Evolutionary conservation across 768 basidiomycete species (phyloP).

Genomic region (Calocybe gangraenosa): DNA sequence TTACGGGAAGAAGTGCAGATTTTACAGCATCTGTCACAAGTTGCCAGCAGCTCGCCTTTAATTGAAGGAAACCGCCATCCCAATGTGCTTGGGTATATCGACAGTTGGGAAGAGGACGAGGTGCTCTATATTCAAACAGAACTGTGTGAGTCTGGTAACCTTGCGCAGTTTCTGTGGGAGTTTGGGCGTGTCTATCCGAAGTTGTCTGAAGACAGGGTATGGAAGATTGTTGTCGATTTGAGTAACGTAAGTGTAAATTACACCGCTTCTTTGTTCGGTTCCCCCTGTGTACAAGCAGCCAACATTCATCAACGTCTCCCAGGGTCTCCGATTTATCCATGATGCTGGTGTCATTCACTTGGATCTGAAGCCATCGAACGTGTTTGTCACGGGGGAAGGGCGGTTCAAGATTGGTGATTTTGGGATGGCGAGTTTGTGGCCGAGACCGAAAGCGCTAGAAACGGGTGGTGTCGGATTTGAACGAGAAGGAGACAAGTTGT

Average conservation of each 20-base stretch:
- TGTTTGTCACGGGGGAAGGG: slow-evolving; percentile 84
- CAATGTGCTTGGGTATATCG: slow-evolving; percentile 84
- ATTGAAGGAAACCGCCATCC: slow-evolving; percentile 49
- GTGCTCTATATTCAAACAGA: slow-evolving; percentile 91
- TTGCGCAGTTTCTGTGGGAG: slow-evolving; percentile 87
- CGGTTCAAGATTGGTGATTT: slow-evolving; percentile 97
- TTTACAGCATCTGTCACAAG: slow-evolving; percentile 64
- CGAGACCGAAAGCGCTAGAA: slow-evolving; percentile 41
- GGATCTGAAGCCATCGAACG: slow-evolving; percentile 96
- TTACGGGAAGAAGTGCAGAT: slow-evolving; percentile 94
- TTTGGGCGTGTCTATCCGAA: slow-evolving; percentile 81
- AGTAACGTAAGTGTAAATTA: slow-evolving; percentile 63
- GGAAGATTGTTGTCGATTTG: slow-evolving; percentile 93
- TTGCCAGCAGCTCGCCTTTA: slow-evolving; percentile 25
- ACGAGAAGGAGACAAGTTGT: slow-evolving; percentile 95
- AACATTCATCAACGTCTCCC: slow-evolving; percentile 26
- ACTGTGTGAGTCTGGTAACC: slow-evolving; percentile 89
- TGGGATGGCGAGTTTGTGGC: slow-evolving; percentile 96
- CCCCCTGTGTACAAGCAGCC: too few species aligned
- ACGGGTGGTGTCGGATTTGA: slow-evolving; percentile 58
- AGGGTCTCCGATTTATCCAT: slow-evolving; percentile 91
- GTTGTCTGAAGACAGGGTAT: slow-evolving; percentile 88
- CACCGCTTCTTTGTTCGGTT: slow-evolving; percentile 20
- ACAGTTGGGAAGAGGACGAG: slow-evolving; percentile 95
- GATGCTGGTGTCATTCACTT: slow-evolving; percentile 86